Evolutionary conservation across 169 alveolate species (phyloP), one percentile per base, ranked within the genome.

Genomic region (Eimeria sp.): DNA sequence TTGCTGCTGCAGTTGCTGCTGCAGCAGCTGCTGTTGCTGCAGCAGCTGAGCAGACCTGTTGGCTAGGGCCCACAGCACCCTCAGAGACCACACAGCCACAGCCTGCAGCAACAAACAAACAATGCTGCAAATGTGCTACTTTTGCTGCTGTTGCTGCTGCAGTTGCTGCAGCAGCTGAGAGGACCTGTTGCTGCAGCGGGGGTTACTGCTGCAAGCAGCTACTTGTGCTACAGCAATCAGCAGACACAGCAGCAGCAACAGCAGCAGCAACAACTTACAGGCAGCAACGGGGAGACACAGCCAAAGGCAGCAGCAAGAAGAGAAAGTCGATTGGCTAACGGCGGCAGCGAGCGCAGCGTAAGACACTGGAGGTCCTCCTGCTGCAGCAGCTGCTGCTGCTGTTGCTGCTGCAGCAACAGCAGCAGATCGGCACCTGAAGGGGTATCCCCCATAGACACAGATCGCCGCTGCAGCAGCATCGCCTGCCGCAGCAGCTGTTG

Each of bases 361-460:
- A 78, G 88, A 49, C 88, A 78, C 63, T n/a, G 22, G 61, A 78
- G 88, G 34, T 78, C 88, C 88, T 78, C 65, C 51, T 78, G 88
- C 61, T 78, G 63, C 61, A 14, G 88, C 61, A 1, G 88, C 88
- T 78, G 65, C 27, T 43, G 54, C 61, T 78, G 63, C 61, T 78
- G 88, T 27, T 78, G 88, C 88, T 78, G 88, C 88, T 78, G 88
- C 88, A 78, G 88, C 63, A 78, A 27, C 54, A 16, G 88, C 88
- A 78, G 88, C 88, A 78, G 30, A 25, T 78, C 88, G 14, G 45
- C 65, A 4, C 34, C 30, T 14, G 63, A 22, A 6, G 88, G 63
- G 25, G 54, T 6, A 61, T 78, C 88, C 5, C 63, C 63, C 16
- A 78, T 16, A 40, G 88, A 61, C 5, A 63, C 88, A 78, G 65